Evolutionary conservation across 2,329 filamentous ascomycete genomes (phyloP).

Genomic region (Immersiporthe knoxdaviesiana): DNA sequence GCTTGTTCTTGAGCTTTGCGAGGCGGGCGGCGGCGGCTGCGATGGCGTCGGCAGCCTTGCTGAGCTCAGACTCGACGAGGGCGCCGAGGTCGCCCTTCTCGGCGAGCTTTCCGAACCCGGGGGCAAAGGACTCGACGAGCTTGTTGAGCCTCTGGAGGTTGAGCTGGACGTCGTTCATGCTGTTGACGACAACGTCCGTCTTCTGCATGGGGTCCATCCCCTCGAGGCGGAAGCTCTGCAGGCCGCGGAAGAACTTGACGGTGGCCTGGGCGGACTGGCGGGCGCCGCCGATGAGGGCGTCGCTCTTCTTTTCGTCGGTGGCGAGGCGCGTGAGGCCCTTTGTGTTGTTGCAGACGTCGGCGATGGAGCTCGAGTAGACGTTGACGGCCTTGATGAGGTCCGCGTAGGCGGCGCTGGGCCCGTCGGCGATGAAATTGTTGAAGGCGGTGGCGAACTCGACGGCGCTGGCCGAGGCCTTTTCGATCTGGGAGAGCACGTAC

Average conservation of each 20-base stretch:
- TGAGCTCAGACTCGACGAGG: slow-evolving; percentile 87
- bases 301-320: slow-evolving; percentile 92
- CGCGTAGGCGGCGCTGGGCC: slow-evolving; percentile 84
- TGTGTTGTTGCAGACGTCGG: slow-evolving; percentile 93
- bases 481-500: slow-evolving; percentile 94
- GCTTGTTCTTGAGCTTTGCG: slow-evolving; percentile 92
- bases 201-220: slow-evolving; percentile 89
- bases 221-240: slow-evolving; percentile 92
- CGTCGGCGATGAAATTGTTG: slow-evolving; percentile 98
- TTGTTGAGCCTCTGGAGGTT: slow-evolving; percentile 93
- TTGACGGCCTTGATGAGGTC: slow-evolving; percentile 94
- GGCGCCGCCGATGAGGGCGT: slow-evolving; percentile 80
- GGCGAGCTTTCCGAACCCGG: slow-evolving; percentile 80
- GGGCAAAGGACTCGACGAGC: slow-evolving; percentile 87
- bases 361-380: slow-evolving; percentile 85
- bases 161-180: slow-evolving; percentile 94
- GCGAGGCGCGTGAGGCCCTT: slow-evolving; percentile 93
- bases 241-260: slow-evolving; percentile 90
- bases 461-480: slow-evolving; percentile 91
- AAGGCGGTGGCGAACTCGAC: slow-evolving; percentile 98
- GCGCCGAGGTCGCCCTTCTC: slow-evolving; percentile 87
- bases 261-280: slow-evolving; percentile 84
- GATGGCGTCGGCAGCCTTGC: slow-evolving; percentile 93
- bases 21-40: slow-evolving; percentile 88
- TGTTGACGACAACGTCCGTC: slow-evolving; percentile 96